Percentiles rank a stretch among this genome's conserved stretches.
Evolutionary conservation across 2,329 filamentous ascomycete genomes (phyloP).

Genomic region (Trichoderma gracile): DNA sequence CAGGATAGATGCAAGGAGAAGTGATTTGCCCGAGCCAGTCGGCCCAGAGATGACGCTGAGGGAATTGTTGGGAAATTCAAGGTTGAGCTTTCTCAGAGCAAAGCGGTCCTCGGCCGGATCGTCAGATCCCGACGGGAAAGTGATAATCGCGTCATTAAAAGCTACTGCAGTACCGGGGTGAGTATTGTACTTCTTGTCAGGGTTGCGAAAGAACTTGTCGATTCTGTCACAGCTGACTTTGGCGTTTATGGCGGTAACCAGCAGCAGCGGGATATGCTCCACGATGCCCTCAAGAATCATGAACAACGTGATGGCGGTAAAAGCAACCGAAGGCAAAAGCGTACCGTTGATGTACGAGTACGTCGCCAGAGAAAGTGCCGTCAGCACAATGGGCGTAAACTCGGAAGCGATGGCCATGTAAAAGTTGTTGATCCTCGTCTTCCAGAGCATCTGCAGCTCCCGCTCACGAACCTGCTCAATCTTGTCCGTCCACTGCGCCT

Average conservation of each 20-base stretch:
- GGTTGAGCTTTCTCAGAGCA: conserved; percentile 9
- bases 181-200: conserved; percentile 6
- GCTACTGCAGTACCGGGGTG: conserved; percentile 1
- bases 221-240: conserved; percentile 21
- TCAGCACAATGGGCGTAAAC: conserved; percentile 11
- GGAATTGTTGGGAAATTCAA: conserved; percentile 15
- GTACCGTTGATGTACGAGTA: conserved; percentile 20
- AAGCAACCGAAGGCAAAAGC: conserved; percentile 23
- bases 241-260: conserved; percentile 18
- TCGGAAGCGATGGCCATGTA: conserved; percentile 19
- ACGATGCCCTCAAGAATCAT: conserved; percentile 17
- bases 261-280: conserved; percentile 1
- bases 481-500: conserved; percentile 20
- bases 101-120: conserved; percentile 13
- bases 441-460: conserved; percentile 17
- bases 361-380: conserved; percentile 15
- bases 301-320: conserved; percentile 25
- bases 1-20: conserved; percentile 19
- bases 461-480: conserved; percentile 15
- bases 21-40: conserved; percentile 25
- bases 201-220: conserved; percentile 17
- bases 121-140: background rate
- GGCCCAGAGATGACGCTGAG: conserved; percentile 26
- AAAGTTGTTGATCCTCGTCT: conserved; percentile 18
- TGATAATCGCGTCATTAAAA: conserved; percentile 4